phyloP scores from a whole-genome alignment of 1,139 yeast species.

The Blastobotrys illinoisensis region DNA sequence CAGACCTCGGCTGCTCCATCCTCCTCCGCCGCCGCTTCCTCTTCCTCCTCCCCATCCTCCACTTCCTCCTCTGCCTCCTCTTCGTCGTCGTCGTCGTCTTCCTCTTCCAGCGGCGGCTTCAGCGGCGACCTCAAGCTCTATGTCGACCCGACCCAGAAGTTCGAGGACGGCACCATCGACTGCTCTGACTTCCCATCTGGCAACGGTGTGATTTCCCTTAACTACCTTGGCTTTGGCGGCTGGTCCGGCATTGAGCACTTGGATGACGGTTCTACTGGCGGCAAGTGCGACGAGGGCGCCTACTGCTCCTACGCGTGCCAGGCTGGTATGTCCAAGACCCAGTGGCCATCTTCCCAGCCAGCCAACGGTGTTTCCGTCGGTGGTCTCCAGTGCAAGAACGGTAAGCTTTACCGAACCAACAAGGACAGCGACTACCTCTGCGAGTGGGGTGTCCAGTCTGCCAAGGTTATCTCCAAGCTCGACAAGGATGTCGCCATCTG shows the following conservation, averaged over 20 bases:
- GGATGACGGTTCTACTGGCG: slow-evolving; percentile 49
- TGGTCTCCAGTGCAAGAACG: slow-evolving; percentile 74
- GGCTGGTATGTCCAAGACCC: slow-evolving; percentile 95
- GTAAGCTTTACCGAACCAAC: slow-evolving; percentile 77
- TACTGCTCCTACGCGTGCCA: slow-evolving; percentile 97
- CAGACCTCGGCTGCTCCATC: slow-evolving; percentile 18
- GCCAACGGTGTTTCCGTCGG: slow-evolving; percentile 84
- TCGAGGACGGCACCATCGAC: slow-evolving; percentile 72
- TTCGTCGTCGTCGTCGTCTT: slow-evolving; percentile 28
- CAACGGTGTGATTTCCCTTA: slow-evolving; percentile 81
- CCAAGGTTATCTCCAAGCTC: slow-evolving; percentile 62
- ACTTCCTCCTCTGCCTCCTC: slow-evolving; percentile 20
- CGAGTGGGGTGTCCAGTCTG: slow-evolving; percentile 73
- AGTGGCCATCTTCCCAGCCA: slow-evolving; percentile 89
- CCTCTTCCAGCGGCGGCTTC: slow-evolving; percentile 36
- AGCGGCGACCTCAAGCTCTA: slow-evolving; percentile 54
- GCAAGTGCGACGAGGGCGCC: slow-evolving; percentile 74
- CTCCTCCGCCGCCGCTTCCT: slow-evolving; percentile 24
- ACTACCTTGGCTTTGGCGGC: slow-evolving; percentile 81
- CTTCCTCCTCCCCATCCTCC: slow-evolving; percentile 25
- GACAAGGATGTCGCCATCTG: slow-evolving; percentile 72
- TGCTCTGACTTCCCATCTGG: slow-evolving; percentile 85
- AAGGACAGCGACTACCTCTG: slow-evolving; percentile 59
- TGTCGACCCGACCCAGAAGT: slow-evolving; percentile 48
- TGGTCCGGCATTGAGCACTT: slow-evolving; percentile 78